Conservation (phyloP, 345 rosid genomes). For the Eutrema japonicum region DNA sequence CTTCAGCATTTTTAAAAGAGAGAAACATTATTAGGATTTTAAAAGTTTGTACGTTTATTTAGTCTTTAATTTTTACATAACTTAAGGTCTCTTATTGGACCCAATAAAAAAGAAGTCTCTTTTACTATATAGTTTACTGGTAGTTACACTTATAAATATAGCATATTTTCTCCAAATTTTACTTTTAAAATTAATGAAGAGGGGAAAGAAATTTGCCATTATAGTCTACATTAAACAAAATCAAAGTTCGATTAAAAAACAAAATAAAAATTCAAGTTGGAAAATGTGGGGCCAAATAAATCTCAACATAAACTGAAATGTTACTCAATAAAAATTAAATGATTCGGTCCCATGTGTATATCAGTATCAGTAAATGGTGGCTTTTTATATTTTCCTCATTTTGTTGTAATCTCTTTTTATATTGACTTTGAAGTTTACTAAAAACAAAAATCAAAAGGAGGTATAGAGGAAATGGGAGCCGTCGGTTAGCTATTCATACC, state of each 20-base stretch:
- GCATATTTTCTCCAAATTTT: neutral
- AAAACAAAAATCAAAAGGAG: slow-evolving; percentile 5
- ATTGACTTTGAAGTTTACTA: slow-evolving; percentile 18
- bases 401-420: neutral
- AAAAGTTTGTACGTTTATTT: too few species aligned
- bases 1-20: too few species aligned
- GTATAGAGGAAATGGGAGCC: neutral
- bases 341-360: slow-evolving; percentile 25
- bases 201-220: neutral
- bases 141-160: slow-evolving; percentile 4
- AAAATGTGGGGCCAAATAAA: slow-evolving; percentile 29
- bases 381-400: neutral
- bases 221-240: neutral
- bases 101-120: neutral
- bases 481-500: neutral
- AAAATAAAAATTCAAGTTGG: slow-evolving; percentile 3
- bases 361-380: neutral
- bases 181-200: slow-evolving; percentile 12
- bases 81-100: neutral
- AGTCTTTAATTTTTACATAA: too few species aligned
- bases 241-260: slow-evolving; percentile 14
- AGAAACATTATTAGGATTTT: neutral
- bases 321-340: slow-evolving; percentile 25
- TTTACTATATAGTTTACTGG: neutral
- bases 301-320: slow-evolving; percentile 27